Base-by-base conservation (phyloP, 2,329 filamentous ascomycete genomes). In the Paecilomyces formosus region DNA sequence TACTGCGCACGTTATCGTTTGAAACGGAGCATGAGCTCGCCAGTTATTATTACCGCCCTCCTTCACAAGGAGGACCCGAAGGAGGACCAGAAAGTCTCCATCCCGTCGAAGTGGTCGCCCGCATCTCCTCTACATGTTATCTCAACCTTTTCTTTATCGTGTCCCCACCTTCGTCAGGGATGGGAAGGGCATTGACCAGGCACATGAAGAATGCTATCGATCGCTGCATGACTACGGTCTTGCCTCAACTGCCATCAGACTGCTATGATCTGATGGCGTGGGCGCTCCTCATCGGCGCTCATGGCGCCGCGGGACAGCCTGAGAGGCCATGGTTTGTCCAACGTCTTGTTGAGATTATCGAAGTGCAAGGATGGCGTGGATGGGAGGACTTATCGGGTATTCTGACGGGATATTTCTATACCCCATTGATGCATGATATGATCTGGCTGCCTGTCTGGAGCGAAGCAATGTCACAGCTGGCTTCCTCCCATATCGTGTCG, bases 21-120 rank as follows among this genome's bases (percentile, higher is more conserved):
- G 70, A 74, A 60, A 60, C 70, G 21, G 74, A 76, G 60, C 70
- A 74, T 56, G 72, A 73, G 58, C 66, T 76, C 18, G 62, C 75
- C 6, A 72, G 70, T 30, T 75, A 76, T 58, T 66, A 73, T 22
- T 73, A 72, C 54, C 63, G 63, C 8, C 31, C 39, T 13, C 28
- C 45, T 33, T 51, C 35, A 3, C 15, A 24, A 50, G 18, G 45
- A 3, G 28, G 50, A 7, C 31, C 58, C 15, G 59, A 61, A 22
- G 31, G 53, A 6, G 28, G 45, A 13, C 8, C 12, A 28, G 15
- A 26, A 13, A 56, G 13, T 53, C 54, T 67, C 18, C 60, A 69
- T 58, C 67, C 69, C 2, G 57, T 72, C 30, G 72, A 74, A 59
- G 62, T 64, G 8, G 63, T 72, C 54, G 65, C 67, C 28, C 66